Percentiles rank a stretch among this genome's conserved stretches.
Conservation (phyloP, 495 filamentous ascomycete genomes). For the Cryomyces antarcticus region DNA sequence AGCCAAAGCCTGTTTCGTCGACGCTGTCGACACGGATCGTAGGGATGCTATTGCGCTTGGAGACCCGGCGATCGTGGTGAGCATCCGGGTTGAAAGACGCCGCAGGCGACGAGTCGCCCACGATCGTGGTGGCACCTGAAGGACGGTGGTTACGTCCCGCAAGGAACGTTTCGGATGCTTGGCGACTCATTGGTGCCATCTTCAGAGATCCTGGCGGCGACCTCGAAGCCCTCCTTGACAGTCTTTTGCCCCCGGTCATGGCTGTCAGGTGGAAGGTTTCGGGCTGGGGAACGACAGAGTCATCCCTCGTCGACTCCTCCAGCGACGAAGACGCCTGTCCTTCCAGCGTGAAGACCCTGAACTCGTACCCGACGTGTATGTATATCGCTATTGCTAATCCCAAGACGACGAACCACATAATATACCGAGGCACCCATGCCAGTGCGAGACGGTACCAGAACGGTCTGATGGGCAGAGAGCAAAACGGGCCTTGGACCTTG, state of each 20-base stretch:
- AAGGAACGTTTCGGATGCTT: not conserved
- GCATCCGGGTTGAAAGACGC: not conserved
- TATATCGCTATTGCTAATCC: conserved; percentile 46
- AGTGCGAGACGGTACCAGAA: conserved; percentile 45
- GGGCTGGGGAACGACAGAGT: not conserved
- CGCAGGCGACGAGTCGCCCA: not conserved
- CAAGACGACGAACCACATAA: conserved; percentile 40
- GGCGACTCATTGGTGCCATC: no score
- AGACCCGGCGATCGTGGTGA: not conserved
- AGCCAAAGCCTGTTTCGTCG: not conserved
- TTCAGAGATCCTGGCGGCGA: not conserved
- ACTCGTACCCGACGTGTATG: conserved; percentile 35
- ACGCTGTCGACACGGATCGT: not conserved
- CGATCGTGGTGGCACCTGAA: not conserved
- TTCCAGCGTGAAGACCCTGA: conserved; percentile 10
- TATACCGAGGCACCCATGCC: conserved; percentile 51
- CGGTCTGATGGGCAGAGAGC: conserved; percentile 39
- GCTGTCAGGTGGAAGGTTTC: not conserved
- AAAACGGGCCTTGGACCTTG: conserved; percentile 39
- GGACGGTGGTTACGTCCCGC: no score
- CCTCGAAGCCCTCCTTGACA: not conserved
- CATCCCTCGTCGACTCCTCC: not conserved
- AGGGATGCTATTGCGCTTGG: not conserved
- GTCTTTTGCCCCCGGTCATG: not conserved
- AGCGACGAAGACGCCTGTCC: not conserved